Percentiles rank a stretch among this genome's conserved stretches.
phyloP scores from a whole-genome alignment of 163 green algal genomes.

The Scenedesmus sp. region DNA sequence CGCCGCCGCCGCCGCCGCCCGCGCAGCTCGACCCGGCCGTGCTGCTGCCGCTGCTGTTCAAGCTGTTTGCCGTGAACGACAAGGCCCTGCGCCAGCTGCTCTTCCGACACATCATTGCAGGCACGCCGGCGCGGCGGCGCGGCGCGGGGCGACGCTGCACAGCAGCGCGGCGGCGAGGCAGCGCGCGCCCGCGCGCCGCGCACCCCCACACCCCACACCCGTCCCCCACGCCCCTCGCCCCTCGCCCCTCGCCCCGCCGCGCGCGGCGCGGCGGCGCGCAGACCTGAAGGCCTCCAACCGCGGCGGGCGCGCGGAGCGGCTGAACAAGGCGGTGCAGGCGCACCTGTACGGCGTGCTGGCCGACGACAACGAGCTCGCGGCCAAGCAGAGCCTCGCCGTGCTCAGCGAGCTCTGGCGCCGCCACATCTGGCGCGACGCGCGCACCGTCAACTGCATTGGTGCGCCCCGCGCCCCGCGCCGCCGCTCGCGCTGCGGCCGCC shows the following conservation, averaged over 20 bases:
- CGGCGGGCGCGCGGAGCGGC: slow-evolving; percentile 81
- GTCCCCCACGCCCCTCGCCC: background rate
- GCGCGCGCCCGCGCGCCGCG: no score
- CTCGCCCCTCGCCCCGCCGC: no score
- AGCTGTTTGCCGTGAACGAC: slow-evolving; percentile 92
- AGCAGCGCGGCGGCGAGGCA: no score
- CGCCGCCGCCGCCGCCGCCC: background rate
- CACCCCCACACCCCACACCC: background rate
- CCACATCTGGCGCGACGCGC: slow-evolving; percentile 92
- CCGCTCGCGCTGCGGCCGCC: slow-evolving; percentile 6
- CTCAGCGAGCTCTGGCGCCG: slow-evolving; percentile 92
- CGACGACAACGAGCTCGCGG: slow-evolving; percentile 80
- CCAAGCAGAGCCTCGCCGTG: slow-evolving; percentile 92
- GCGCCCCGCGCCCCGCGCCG: no score
- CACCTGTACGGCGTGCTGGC: slow-evolving; percentile 79
- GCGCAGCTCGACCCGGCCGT: slow-evolving; percentile 66
- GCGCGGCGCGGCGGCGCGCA: slow-evolving; percentile 24
- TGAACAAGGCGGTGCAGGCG: slow-evolving; percentile 91
- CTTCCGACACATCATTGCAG: slow-evolving; percentile 91
- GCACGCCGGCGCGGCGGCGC: no score
- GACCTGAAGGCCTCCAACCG: slow-evolving; percentile 91
- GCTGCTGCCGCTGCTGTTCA: slow-evolving; percentile 95
- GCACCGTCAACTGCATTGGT: slow-evolving; percentile 93
- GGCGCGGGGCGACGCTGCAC: no score
- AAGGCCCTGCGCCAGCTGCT: slow-evolving; percentile 90